Evolutionary conservation across 202 grass and related monocot genomes (phyloP), one percentile per base, ranked within the genome.

Genomic region (Carex sylvatica): DNA sequence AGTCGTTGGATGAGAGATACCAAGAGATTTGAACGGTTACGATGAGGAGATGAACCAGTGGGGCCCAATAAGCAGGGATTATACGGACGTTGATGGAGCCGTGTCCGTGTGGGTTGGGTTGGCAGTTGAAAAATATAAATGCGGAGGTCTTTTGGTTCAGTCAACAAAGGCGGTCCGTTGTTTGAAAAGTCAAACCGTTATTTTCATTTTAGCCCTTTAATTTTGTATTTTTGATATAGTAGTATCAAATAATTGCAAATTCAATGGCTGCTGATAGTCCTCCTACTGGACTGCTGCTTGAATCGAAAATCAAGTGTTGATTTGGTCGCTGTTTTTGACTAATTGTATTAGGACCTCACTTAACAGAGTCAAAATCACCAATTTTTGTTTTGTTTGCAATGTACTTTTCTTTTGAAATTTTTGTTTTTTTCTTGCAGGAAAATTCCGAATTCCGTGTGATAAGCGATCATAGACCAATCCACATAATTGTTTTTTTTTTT

Each of bases 101-200:
- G 78, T 81, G 36, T 81, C n/a, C n/a, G 9, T 54, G 36, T 35
- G 33, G 33, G 33, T 42, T 47, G 36, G 56, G 77, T 80, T 20
- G n/a, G n/a, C 8, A n/a, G 19, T 61, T 22, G 19, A 61, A 61
- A 60, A 23, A 23, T 61, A 11, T 61, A 8, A 61, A 22, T 9
- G 23, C 20, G 18, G 54, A n/a, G 4, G 54, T 63, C 61, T 28
- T 30, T 30, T 28, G 6, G 54, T 74, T 49, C 18, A 20, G 80
- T 82, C 80, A 82, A 82, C 23, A 82, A 55, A 82, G 80, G 46
- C 24, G 23, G 61, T 55, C 10, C 64, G 11, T 60, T 3, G 1
- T 81, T 49, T 81, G 38, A 81, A 30, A 81, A 49, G 78, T 66
- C 60, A 65, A 18, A 15, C n/a, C 4, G 4, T 47, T 7, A 7